Conservation (phyloP, 176 grass and related monocot genomes). For the Poa pratensis region DNA sequence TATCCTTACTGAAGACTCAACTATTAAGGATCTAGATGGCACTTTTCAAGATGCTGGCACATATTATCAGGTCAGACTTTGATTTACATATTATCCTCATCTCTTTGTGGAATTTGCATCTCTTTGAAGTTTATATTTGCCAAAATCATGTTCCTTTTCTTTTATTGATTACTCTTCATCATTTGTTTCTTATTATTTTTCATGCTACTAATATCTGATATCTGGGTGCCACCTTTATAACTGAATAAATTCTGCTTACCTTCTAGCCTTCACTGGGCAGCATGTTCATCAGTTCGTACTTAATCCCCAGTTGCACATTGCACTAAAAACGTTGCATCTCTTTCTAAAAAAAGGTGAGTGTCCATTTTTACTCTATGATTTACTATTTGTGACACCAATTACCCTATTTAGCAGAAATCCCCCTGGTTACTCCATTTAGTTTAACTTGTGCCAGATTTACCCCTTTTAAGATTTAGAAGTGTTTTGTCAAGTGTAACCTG, state of each 20-base stretch:
- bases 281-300: slow-evolving; percentile 23
- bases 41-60: slow-evolving; percentile 65
- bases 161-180: slow-evolving; percentile 23
- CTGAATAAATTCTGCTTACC: slow-evolving; percentile 32
- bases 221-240: background rate
- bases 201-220: slow-evolving; percentile 22
- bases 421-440: background rate
- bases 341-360: slow-evolving; percentile 9
- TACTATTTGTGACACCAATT: background rate
- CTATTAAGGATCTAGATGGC: slow-evolving; percentile 69
- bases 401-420: background rate
- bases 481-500: background rate
- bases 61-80: slow-evolving; percentile 86
- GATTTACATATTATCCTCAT: slow-evolving; percentile 29
- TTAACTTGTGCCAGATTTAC: too few species aligned
- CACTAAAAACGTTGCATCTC: background rate
- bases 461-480: background rate
- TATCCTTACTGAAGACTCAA: slow-evolving; percentile 59
- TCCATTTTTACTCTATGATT: background rate
- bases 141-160: background rate
- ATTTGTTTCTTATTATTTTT: slow-evolving; percentile 1
- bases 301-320: background rate
- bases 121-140: slow-evolving; percentile 14
- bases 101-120: slow-evolving; percentile 30
- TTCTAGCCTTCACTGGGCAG: background rate